phyloP scores from a whole-genome alignment of 2,329 filamentous ascomycete genomes.

The Penicillium sp. region DNA sequence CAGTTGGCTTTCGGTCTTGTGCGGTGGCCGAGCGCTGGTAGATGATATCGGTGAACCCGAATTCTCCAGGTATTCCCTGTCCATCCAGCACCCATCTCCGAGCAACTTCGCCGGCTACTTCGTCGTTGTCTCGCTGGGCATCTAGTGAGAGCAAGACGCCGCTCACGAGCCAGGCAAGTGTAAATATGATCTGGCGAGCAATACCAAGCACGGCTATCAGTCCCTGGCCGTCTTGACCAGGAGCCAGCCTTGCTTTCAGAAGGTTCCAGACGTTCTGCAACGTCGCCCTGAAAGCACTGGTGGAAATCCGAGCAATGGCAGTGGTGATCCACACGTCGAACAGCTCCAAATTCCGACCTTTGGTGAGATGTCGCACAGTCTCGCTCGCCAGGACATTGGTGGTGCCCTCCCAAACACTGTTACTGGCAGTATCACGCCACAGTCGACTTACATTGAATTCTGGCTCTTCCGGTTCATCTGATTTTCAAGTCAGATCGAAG shows the following conservation, averaged over 20 bases:
- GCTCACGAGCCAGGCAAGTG: slow-evolving; percentile 37
- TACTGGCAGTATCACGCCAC: slow-evolving; percentile 56
- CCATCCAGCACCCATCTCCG: slow-evolving; percentile 36
- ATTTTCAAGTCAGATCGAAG: background rate
- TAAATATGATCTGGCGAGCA: slow-evolving; percentile 33
- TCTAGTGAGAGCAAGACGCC: slow-evolving; percentile 40
- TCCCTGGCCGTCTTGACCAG: slow-evolving; percentile 6
- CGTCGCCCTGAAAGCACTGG: slow-evolving; percentile 7
- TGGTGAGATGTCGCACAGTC: slow-evolving; percentile 37
- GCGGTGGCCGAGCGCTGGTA: slow-evolving; percentile 5
- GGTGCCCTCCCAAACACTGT: slow-evolving; percentile 67
- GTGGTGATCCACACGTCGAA: slow-evolving; percentile 45
- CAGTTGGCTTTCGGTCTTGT: background rate
- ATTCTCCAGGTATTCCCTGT: slow-evolving; percentile 28
- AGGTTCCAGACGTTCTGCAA: slow-evolving; percentile 7
- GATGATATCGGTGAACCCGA: slow-evolving; percentile 25
- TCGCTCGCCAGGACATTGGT: slow-evolving; percentile 64
- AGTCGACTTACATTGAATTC: slow-evolving; percentile 64
- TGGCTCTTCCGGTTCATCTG: slow-evolving; percentile 46
- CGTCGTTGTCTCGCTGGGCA: slow-evolving; percentile 33
- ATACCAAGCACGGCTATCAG: slow-evolving; percentile 21
- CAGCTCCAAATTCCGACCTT: slow-evolving; percentile 12
- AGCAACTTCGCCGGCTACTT: slow-evolving; percentile 34
- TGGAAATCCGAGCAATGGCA: slow-evolving; percentile 34
- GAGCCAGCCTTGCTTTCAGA: slow-evolving; percentile 2